Conservation (phyloP, 495 filamentous ascomycete species). For the Haplographium delicatum region DNA sequence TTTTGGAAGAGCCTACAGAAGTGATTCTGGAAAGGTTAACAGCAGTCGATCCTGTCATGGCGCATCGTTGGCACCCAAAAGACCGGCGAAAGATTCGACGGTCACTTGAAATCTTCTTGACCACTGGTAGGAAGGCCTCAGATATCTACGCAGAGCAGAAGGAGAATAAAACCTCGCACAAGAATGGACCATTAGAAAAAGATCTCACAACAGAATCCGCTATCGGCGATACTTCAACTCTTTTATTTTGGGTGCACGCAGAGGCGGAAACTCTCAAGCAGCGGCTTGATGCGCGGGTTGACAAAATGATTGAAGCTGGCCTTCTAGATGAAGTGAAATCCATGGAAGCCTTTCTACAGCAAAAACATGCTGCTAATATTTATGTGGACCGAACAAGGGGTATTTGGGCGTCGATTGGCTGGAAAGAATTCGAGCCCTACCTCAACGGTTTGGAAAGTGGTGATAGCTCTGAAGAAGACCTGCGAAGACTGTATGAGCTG, state of each 20-base stretch:
- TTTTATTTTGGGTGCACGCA: conserved; percentile 87
- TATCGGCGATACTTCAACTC: conserved; percentile 52
- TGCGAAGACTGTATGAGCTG: conserved; percentile 34
- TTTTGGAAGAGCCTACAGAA: conserved; percentile 64
- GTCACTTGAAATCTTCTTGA: conserved; percentile 83
- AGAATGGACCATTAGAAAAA: not conserved
- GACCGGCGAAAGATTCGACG: conserved; percentile 85
- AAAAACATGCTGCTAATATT: conserved; percentile 42
- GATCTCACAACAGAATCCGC: conserved; percentile 29
- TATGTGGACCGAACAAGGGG: conserved; percentile 66
- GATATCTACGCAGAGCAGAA: conserved; percentile 81
- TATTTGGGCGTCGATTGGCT: conserved; percentile 95
- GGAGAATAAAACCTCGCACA: not conserved
- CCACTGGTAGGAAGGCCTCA: conserved; percentile 72
- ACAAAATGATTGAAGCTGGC: conserved; percentile 74
- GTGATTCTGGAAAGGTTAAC: conserved; percentile 64
- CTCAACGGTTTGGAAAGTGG: conserved; percentile 45
- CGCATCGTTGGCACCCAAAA: conserved; percentile 87
- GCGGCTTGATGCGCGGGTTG: conserved; percentile 71
- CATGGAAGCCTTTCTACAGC: conserved; percentile 50
- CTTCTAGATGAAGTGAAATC: conserved; percentile 59
- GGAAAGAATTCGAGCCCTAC: conserved; percentile 79
- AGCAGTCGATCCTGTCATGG: conserved; percentile 85
- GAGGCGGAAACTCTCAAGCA: conserved; percentile 56
- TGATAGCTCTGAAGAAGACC: conserved; percentile 31